Conservation (phyloP, 306 rosid genomes). For the Trifolium dubium region DNA sequence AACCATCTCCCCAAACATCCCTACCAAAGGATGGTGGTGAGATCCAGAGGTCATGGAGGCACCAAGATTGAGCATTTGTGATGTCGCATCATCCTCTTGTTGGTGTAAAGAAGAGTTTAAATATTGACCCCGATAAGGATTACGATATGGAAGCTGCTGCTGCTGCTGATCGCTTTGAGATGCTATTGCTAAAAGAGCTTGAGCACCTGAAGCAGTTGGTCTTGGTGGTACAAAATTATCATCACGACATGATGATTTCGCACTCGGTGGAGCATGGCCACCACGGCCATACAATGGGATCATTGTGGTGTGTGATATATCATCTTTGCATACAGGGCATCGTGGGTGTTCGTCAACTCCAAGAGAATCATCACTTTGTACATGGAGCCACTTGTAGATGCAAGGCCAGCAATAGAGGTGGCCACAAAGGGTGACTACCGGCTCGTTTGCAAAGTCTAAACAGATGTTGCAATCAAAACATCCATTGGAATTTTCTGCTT, state of each 20-base stretch:
- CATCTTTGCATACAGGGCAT: conserved; percentile 94
- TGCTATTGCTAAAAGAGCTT: conserved; percentile 44
- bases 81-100: conserved; percentile 57
- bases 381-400: conserved; percentile 87
- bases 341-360: conserved; percentile 77
- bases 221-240: conserved; percentile 72
- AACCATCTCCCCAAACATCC: conserved; percentile 83
- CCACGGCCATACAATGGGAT: conserved; percentile 89
- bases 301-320: conserved; percentile 77
- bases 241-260: conserved; percentile 46
- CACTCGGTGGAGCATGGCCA: conserved; percentile 55
- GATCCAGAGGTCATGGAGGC: conserved; percentile 51
- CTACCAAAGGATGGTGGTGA: conserved; percentile 55
- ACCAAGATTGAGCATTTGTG: conserved; percentile 54
- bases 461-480: conserved; percentile 94
- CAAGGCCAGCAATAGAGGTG: conserved; percentile 99
- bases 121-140: conserved; percentile 70
- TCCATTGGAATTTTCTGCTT: conserved; percentile 53
- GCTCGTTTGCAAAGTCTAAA: conserved; percentile 77
- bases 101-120: conserved; percentile 46
- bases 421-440: conserved; percentile 91
- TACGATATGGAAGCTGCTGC: conserved; percentile 74
- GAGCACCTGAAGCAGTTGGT: conserved; percentile 69
- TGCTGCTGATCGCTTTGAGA: conserved; percentile 60
- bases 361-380: conserved; percentile 79